These are phyloP conservation scores for Suillus clintonianus DNA, from an alignment of 768 basidiomycete genomes.

Conservation along the genomic window DNA sequence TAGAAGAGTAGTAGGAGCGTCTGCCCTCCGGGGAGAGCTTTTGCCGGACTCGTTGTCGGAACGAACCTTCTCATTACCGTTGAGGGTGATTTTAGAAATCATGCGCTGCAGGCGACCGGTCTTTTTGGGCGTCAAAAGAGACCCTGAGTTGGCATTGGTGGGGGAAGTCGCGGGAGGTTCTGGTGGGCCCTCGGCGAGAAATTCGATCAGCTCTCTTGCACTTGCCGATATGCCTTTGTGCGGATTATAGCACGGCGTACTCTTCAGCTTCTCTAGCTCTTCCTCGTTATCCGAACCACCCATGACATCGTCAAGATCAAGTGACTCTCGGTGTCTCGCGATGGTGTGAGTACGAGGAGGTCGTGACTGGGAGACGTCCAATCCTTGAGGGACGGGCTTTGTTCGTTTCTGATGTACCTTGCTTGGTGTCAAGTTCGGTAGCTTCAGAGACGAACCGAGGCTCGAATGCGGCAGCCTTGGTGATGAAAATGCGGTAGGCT, in stretches of 20 bases:
- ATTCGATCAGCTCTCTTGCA: slow-evolving; percentile 55
- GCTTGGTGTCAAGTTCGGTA: slow-evolving; percentile 24
- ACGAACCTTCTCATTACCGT: slow-evolving; percentile 21
- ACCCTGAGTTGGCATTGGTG: slow-evolving; percentile 45
- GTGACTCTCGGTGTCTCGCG: slow-evolving; percentile 61
- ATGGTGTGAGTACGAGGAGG: slow-evolving; percentile 44
- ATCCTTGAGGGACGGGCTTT: slow-evolving; percentile 28
- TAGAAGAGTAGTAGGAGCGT: slow-evolving; percentile 9
- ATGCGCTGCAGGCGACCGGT: slow-evolving; percentile 74
- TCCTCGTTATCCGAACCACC: slow-evolving; percentile 67
- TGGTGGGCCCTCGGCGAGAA: slow-evolving; percentile 59
- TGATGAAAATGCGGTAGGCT: slow-evolving; percentile 7
- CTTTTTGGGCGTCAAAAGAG: slow-evolving; percentile 44
- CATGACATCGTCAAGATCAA: slow-evolving; percentile 79
- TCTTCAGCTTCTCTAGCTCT: slow-evolving; percentile 20
- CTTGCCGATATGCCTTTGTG: slow-evolving; percentile 43
- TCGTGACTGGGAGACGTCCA: slow-evolving; percentile 27
- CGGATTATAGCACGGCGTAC: slow-evolving; percentile 44
- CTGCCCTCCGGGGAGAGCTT: slow-evolving; percentile 32
- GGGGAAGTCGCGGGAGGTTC: slow-evolving; percentile 28
- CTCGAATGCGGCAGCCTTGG: slow-evolving; percentile 33
- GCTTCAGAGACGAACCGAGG: slow-evolving; percentile 30
- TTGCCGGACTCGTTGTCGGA: slow-evolving; percentile 22
- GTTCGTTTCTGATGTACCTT: slow-evolving; percentile 17
- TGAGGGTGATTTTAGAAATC: slow-evolving; percentile 75